Conservation (phyloP, 129 eudicot genomes). For the Deinandra increscens region DNA sequence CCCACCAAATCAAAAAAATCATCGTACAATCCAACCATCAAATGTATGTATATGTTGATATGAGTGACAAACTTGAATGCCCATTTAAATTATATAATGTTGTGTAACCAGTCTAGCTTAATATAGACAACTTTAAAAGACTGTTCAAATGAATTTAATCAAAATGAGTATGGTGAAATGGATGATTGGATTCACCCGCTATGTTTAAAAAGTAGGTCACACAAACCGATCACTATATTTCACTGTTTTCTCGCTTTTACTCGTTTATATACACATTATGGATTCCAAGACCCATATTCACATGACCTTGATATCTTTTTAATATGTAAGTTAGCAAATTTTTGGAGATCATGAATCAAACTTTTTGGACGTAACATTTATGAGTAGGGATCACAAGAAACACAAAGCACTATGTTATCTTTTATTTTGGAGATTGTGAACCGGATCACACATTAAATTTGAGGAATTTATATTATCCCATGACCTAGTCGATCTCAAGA, state of each 20-base stretch:
- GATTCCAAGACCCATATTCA: not conserved
- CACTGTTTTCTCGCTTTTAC: not conserved
- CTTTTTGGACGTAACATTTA: constrained; percentile 14
- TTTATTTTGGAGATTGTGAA: constrained; percentile 30
- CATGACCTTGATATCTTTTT: constrained; percentile 1
- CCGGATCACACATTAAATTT: constrained; percentile 27
- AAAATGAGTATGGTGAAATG: too few species aligned
- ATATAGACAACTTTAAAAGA: too few species aligned
- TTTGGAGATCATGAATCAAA: constrained; percentile 30
- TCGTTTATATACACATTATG: not conserved
- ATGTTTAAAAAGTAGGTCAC: not conserved
- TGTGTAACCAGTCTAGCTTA: too few species aligned
- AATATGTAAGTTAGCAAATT: constrained; percentile 15
- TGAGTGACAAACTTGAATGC: too few species aligned
- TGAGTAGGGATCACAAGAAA: constrained; percentile 16
- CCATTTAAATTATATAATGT: too few species aligned
- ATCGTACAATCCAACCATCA: too few species aligned
- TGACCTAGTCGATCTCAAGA: not conserved
- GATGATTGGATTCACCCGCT: too few species aligned
- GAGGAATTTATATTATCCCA: constrained; percentile 4
- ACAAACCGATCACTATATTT: not conserved
- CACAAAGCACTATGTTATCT: constrained; percentile 32
- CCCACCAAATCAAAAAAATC: too few species aligned
- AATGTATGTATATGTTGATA: too few species aligned
- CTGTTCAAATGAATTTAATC: too few species aligned